Evolutionary conservation across 164 flowering plant species (phyloP), one percentile per base, ranked within the genome.

Genomic region (Platanus orientalis): DNA sequence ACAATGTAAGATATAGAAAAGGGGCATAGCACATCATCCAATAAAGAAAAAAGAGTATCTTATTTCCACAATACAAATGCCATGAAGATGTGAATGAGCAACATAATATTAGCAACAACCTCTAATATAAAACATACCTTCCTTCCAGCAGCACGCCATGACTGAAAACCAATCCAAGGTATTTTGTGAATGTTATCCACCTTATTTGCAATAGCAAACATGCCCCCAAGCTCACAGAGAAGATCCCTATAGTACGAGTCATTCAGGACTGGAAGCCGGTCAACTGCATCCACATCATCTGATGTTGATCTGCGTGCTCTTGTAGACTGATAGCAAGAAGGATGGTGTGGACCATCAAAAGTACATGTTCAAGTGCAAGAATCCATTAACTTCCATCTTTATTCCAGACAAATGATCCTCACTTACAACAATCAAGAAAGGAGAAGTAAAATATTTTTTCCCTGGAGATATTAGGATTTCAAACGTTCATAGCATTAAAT

Each of bases 141-240:
- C 71, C 87, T 90, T 66, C 92, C 97, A 70, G 85, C 67, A 62
- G 99, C 90, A 71, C 68, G 92, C 97, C 97, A 95, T 63, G 99
- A 92, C 74, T 95, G 97, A 69, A 92, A 95, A 48, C 99, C 99
- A 71, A 95, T 92, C 99, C 99, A 95, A 62, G 99, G 97, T 70
- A 86, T 76, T 67, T 64, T 84, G 78, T 95, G 99, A 78, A 91
- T 77, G 66, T 78, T 71, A 67, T 94, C 99, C 70, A 91, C 81
- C 67, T 52, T 81, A 58, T 83, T 84, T 52, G 99, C 97, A 81
- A 95, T 73, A 27, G 99, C 67, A 78, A 92, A 83, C 94, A 95
- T 88, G 68, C 99, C 99, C 26, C 97, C 96, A 57, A 84, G 67
- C 73, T 95, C 97, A 72, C 97, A 90, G 21, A 95, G 87, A 70